Base-by-base conservation (phyloP, 768 basidiomycete species). In the Auriscalpium orientale region DNA sequence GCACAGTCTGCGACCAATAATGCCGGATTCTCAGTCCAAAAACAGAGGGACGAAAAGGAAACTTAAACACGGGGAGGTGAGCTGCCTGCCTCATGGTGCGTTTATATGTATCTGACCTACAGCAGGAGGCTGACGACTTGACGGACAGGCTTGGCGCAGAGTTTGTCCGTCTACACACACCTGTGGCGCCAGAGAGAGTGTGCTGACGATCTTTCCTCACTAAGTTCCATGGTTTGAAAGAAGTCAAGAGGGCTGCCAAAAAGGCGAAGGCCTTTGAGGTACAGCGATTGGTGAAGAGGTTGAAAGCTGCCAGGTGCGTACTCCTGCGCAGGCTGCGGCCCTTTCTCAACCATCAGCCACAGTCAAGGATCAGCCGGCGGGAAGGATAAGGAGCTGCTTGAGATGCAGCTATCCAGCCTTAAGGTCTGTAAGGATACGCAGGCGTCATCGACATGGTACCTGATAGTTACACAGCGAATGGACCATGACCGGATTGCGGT, bases 241-340 rank as follows among this genome's bases (percentile, higher is more conserved):
- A 87, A 61, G 79, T 89, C 9, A 78, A 79, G 60, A 88, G 87
- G 62, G 80, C 85, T 5, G 81, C 86, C 33, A 95, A 91, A 73
- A 90, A 87, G 64, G 86, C 87, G 10, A 90, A 83, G 66, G 71
- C 79, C 0, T 89, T 90, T 58, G 93, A 95, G 72, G 81, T 80
- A 0, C 89, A 86, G 68, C 88, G 86, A 66, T 70, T 87, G n/a
- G 79, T 93, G 56, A 95, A 92, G 75, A 84, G 81, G 69, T 71
- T 94, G 33, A 92, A 89, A 68, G 77, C 75, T 22, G 68, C 85
- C 33, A 73, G 87, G 89, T 89, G 59, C 51, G 74, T 58, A 33
- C 35, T 12, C n/a, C 33, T 43, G 37, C 52, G 11, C 36, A 37
- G 21, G 49, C 9, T 11, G 18, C 11, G 11, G 16, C 38, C 40